Percentiles rank a stretch among this genome's conserved stretches.
phyloP scores from a whole-genome alignment of 768 basidiomycete species.

The Podaxis sp. region DNA sequence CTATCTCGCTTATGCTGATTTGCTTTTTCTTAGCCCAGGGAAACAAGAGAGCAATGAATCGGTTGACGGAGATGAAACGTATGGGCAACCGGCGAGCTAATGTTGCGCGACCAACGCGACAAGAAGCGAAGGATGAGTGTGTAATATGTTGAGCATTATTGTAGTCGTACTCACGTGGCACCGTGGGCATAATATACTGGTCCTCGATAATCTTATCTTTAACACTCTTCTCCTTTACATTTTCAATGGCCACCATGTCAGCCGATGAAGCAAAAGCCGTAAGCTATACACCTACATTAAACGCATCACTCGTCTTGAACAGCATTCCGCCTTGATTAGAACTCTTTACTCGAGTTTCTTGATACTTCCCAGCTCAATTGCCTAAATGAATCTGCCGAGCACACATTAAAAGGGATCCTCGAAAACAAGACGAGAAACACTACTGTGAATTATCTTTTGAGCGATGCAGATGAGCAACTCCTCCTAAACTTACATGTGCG shows the following conservation, averaged over 20 bases:
- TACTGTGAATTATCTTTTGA: slow-evolving; percentile 46
- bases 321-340: slow-evolving; percentile 27
- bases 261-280: slow-evolving; percentile 3
- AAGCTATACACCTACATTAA: neutral
- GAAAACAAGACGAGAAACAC: slow-evolving; percentile 43
- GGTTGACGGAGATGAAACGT: slow-evolving; percentile 94
- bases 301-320: neutral
- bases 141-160: slow-evolving; percentile 44
- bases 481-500: slow-evolving; percentile 66
- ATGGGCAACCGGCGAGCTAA: slow-evolving; percentile 78
- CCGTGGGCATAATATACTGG: neutral
- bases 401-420: slow-evolving; percentile 56
- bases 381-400: slow-evolving; percentile 59
- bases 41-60: slow-evolving; percentile 96
- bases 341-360: slow-evolving; percentile 56
- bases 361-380: slow-evolving; percentile 64
- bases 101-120: slow-evolving; percentile 83
- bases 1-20: neutral
- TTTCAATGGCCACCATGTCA: slow-evolving; percentile 1
- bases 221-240: neutral
- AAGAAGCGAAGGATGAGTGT: slow-evolving; percentile 94
- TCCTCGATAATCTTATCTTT: slow-evolving; percentile 4
- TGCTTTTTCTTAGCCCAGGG: slow-evolving; percentile 70
- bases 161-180: slow-evolving; percentile 3
- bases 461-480: slow-evolving; percentile 74